Percentiles rank a stretch among this genome's conserved stretches.
Conservation (phyloP, 2,329 filamentous ascomycete genomes). For the Xylariomycetidae sp. region DNA sequence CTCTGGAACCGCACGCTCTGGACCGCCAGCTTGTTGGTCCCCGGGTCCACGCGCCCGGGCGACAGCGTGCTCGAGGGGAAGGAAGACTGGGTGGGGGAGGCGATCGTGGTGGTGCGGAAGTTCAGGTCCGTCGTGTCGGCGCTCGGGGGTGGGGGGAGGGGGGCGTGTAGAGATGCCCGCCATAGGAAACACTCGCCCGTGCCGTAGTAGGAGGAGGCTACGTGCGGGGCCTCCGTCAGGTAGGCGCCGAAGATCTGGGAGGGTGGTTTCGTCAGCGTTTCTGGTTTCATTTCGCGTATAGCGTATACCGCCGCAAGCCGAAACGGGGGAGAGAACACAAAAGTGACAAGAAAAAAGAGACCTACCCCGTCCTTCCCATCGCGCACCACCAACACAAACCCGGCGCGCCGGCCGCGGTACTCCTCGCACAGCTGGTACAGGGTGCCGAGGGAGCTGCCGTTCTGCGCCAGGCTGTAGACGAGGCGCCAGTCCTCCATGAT, state of each 20-base stretch:
- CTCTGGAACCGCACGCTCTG: conserved; percentile 91
- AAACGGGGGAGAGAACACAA: not conserved
- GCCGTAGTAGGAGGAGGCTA: conserved; percentile 80
- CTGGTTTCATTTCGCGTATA: conserved; percentile 4
- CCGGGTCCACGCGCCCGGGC: conserved; percentile 21
- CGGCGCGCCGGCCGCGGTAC: conserved; percentile 64
- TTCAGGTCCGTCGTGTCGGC: conserved; percentile 42
- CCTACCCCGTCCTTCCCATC: conserved; percentile 70
- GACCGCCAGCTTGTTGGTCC: conserved; percentile 35
- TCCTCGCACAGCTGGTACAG: conserved; percentile 74
- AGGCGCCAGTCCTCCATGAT: conserved; percentile 82
- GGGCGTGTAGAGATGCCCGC: conserved; percentile 63
- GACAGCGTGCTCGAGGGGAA: conserved; percentile 14
- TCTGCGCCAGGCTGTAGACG: conserved; percentile 83
- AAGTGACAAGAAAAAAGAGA: conserved; percentile 15
- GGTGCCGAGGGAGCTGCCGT: conserved; percentile 81
- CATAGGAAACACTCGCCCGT: conserved; percentile 95
- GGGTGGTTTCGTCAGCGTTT: not conserved
- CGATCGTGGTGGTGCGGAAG: conserved; percentile 36
- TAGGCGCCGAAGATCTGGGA: conserved; percentile 81
- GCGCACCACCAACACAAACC: conserved; percentile 82
- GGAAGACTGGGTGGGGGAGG: conserved; percentile 21
- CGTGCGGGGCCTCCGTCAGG: conserved; percentile 80
- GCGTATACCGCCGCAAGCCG: not conserved
- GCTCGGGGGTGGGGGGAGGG: conserved; percentile 64